Base-by-base conservation (phyloP, 1,139 yeast genomes). In the Yamadazyma epiphylla region DNA sequence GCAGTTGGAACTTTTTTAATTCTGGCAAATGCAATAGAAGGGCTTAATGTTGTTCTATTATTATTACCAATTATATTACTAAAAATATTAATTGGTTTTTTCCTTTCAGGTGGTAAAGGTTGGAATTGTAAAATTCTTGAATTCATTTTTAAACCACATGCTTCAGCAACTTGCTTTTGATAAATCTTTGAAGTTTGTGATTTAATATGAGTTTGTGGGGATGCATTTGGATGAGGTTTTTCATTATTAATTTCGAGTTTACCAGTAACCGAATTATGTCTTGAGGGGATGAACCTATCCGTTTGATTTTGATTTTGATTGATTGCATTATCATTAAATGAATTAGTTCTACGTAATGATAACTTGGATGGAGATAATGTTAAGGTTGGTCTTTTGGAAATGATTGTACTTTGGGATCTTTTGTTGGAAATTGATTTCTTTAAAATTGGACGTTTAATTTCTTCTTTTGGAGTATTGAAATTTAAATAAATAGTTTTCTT, bases 161-260 rank as follows among this genome's bases (percentile, higher is more conserved):
- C 96, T 53, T 85, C 86, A 0, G 97, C 97, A 7, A 89, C 95
- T 29, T 87, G 82, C 45, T 80, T 78, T 54, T 84, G 85, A 53
- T 87, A 87, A 4, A 81, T 78, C 42, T 76, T 70, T 23, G 79
- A 71, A 2, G 85, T 77, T 51, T 81, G 88, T 2, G 83, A 82
- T 46, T 75, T 75, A 25, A 83, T 74, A 53, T 82, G 74, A 6
- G 71, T 64, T 41, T 64, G 66, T 8, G 75, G 74, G 26, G 72
- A 65, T 19, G 74, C 74, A 46, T 65, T 65, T 4, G 74, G 73
- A 33, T 55, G 68, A 8, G 73, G 73, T 21, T 42, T 46, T 13
- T 48, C 42, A 16, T 46, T 47, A 16, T 53, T 46, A 6, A 67
- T 53, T 25, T 45, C 45, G 25, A 69, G 48, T 32, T 65, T 66